phyloP scores from a whole-genome alignment of 2,329 filamentous ascomycete species.

The Beauveria varroae region DNA sequence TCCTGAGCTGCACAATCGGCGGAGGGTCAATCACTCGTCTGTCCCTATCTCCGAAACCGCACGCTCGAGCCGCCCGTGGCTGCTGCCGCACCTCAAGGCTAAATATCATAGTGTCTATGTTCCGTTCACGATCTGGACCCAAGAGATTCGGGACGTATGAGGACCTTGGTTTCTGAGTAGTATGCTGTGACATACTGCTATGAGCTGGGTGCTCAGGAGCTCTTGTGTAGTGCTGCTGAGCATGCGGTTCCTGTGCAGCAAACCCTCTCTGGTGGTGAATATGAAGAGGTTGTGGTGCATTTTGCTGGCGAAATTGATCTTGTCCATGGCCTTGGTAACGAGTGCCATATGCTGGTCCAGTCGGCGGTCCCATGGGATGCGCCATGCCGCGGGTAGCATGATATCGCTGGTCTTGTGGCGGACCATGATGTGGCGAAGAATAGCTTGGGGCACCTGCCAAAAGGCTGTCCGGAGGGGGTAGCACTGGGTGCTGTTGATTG shows the following conservation, averaged over 20 bases:
- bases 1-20: slow-evolving; percentile 67
- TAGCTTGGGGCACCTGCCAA: slow-evolving; percentile 16
- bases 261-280: background rate
- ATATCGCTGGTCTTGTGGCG: background rate
- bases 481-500: slow-evolving; percentile 20
- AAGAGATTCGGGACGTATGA: slow-evolving; percentile 22
- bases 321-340: background rate
- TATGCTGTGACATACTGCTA: background rate
- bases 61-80: slow-evolving; percentile 68
- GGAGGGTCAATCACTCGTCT: slow-evolving; percentile 77
- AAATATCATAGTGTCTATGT: slow-evolving; percentile 21
- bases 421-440: background rate
- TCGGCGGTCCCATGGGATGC: background rate
- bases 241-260: background rate
- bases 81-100: slow-evolving; percentile 59
- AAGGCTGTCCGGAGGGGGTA: slow-evolving; percentile 21
- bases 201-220: background rate
- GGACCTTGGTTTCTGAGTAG: background rate
- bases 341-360: background rate
- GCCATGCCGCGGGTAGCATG: background rate
- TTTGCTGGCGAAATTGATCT: slow-evolving; percentile 2
- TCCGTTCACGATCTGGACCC: slow-evolving; percentile 14
- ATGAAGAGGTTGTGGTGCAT: background rate
- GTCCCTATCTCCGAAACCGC: slow-evolving; percentile 77
- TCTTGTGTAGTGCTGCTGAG: slow-evolving; percentile 1